Percentiles rank a stretch among this genome's conserved stretches.
These are phyloP conservation scores for Punctularia strigosozonata DNA, from an alignment of 768 basidiomycete genomes.

Conservation along the genomic window DNA sequence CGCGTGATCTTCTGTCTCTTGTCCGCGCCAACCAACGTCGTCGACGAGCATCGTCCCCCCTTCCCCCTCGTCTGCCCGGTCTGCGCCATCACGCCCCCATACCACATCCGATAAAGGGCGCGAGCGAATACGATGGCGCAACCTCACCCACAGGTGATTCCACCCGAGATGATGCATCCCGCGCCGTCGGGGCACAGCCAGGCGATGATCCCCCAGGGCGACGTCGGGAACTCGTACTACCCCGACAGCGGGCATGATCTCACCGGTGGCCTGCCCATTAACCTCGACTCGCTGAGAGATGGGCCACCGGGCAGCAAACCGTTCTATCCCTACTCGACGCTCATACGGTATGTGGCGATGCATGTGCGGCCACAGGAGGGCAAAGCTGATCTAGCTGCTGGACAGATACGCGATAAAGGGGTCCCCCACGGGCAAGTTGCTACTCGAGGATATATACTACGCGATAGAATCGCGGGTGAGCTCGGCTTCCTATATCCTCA, in stretches of 20 bases:
- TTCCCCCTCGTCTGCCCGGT: too few relatives aligned
- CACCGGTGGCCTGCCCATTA: constrained; percentile 76
- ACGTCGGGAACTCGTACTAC: constrained; percentile 56
- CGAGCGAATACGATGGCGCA: too few relatives aligned
- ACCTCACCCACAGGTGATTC: too few relatives aligned
- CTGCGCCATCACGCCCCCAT: too few relatives aligned
- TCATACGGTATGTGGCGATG: constrained; percentile 58
- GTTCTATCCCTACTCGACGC: constrained; percentile 84
- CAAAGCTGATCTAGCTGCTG: constrained; percentile 5
- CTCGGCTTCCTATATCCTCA: constrained; percentile 9
- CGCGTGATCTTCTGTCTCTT: too few relatives aligned
- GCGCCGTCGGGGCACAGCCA: too few relatives aligned
- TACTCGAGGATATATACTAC: constrained; percentile 86
- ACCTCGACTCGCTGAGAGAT: constrained; percentile 76
- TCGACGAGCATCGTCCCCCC: too few relatives aligned
- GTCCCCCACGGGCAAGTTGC: constrained; percentile 74
- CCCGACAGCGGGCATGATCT: constrained; percentile 64
- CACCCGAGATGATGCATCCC: too few relatives aligned
- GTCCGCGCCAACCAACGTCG: too few relatives aligned
- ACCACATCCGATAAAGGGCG: too few relatives aligned
- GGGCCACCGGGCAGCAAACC: constrained; percentile 85
- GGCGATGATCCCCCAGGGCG: too few relatives aligned
- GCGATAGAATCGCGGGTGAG: constrained; percentile 81
- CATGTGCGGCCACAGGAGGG: neutral
- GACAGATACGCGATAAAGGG: constrained; percentile 83